A percentile compares a stretch with the other conserved stretches of the same genome.
Conservation (phyloP, 345 rosid genomes). For the Hevea brasiliensis region DNA sequence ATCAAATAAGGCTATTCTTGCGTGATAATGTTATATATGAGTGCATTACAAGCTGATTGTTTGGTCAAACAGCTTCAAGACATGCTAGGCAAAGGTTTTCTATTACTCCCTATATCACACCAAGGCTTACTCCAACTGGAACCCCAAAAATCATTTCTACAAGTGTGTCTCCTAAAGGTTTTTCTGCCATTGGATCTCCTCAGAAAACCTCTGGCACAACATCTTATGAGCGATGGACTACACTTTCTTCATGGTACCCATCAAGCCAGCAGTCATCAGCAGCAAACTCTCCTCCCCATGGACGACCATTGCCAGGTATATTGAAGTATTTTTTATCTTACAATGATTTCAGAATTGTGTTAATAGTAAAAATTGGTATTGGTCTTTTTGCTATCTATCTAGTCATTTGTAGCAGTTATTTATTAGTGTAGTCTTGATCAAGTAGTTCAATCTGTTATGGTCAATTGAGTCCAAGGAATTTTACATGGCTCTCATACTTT, state of each 20-base stretch:
- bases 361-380: no score
- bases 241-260: no score
- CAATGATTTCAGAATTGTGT: no score
- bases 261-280: no score
- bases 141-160: slow-evolving; percentile 73
- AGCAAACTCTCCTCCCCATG: no score
- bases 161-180: slow-evolving; percentile 65
- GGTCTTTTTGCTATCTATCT: no score
- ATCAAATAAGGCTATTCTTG: background rate
- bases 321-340: slow-evolving; percentile 6
- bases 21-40: background rate
- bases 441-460: background rate
- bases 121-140: slow-evolving; percentile 74
- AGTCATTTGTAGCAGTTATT: background rate
- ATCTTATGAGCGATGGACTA: no score
- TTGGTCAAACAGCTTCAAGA: slow-evolving; percentile 45
- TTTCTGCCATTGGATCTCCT: no score
- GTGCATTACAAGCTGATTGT: slow-evolving; percentile 11
- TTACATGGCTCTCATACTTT: background rate
- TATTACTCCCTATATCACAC: slow-evolving; percentile 77
- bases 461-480: background rate
- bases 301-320: slow-evolving; percentile 70
- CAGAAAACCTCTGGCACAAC: no score
- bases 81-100: slow-evolving; percentile 55
- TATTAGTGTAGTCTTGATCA: slow-evolving; percentile 1